Base-by-base conservation (phyloP, 83 land plant species). In the Picea abies region DNA sequence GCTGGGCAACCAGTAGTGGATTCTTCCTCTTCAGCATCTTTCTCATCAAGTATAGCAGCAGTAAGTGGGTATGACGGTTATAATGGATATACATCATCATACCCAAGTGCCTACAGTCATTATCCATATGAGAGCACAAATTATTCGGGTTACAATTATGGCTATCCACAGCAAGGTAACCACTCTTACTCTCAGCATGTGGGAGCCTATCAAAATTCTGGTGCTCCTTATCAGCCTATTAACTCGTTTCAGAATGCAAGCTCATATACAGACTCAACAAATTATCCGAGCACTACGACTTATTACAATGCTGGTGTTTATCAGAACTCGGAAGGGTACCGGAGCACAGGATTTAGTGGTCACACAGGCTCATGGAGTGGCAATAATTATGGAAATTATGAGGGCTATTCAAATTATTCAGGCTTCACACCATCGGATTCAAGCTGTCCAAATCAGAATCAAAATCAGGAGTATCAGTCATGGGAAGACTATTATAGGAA, bases 251-350 rank as follows among this genome's bases (percentile, higher is more conserved):
- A 90, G 86, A 93, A 90, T 90, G 65, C 94, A 82, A 90, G 89
- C 84, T 87, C 93, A 77, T 93, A 88, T 87, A 86, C 83, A 73
- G 95, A 91, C 66, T 63, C 92, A 84, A 62, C 95, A 86, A 87
- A 92, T 86, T 93, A 95, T 82, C 89, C 88, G 81, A 88, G 89
- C 87, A 87, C 84, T 49, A 60, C 80, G 68, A 82, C 93, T 91
- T 95, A 92, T 86, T 95, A 93, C 91, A 88, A 90, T 92, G 82
- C 90, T 90, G 92, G 89, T 92, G 94, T 84, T 87, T 90, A 96
- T 88, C 98, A 94, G 94, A 90, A 84, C 61, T 64, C 89, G 44
- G 88, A 90, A 84, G 93, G 84, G 37, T 92, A 92, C 69, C 85
- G 83, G 86, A 87, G 79, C 82, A 84, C 89, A 70, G 83, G 83